Base-by-base conservation (phyloP, 2,329 filamentous ascomycete species). In the Calycina herbarum region DNA sequence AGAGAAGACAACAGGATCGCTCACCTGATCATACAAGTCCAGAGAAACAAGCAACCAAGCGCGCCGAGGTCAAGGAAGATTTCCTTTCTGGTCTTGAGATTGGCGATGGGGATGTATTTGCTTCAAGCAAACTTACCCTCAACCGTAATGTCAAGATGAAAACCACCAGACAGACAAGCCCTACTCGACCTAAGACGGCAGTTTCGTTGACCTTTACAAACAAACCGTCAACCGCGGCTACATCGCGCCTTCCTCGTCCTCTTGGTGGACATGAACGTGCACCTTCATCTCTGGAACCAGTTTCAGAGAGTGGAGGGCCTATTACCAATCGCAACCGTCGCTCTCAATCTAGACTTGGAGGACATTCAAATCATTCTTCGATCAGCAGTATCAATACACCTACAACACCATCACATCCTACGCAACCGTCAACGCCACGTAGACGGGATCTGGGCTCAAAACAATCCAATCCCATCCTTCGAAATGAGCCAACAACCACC, bases 131-230 rank as follows among this genome's bases (percentile, higher is more conserved):
- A 77, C 83, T 93, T 56, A 94, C 90, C 0, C 82, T 97, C 20
- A 95, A 98, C 77, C 93, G 92, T 69, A 97, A 99, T 76, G 86
- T 99, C 70, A 94, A 94, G 76, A 85, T 96, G 73, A 97, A 96
- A 78, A 86, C 89, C 69, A 81, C 86, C 68, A 83, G 87, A 62
- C 84, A 88, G 24, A 80, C 85, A 15, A 94, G 92, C 70, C 90
- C 93, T 58, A 84, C 85, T 27, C 86, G 91, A 68, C 86, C 86
- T 24, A 89, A 89, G 75, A 87, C 92, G 20, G 89, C 92, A 11
- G 90, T 95, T 33, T 94, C 94, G 13, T 82, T 98, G 67, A 97
- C 93, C 6, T 98, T 98, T 76, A 96, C 92, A 59, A 95, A 91
- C 78, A 93, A 94, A 74, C 80, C 85, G n/a, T 75, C 81, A 29